Evolutionary conservation across 768 basidiomycete species (phyloP), one percentile per base, ranked within the genome.

Genomic region (Botryobasidium botryosum): DNA sequence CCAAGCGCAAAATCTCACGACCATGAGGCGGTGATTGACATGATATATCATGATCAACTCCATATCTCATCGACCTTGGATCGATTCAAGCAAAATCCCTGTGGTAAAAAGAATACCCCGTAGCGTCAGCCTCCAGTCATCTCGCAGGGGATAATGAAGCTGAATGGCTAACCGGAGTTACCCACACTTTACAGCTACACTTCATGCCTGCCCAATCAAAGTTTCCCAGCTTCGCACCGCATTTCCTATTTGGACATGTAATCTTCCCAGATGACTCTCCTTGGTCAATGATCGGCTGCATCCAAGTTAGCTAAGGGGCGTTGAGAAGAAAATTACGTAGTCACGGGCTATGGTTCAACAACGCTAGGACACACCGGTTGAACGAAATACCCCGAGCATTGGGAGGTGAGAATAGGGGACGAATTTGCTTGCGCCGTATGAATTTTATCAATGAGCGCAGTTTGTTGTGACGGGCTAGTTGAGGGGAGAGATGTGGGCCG

Each of bases 201-300:
- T 79, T 74, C 24, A 85, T 75, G 0, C 92, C 92, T 3, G 90
- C 87, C 92, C 92, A 99, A 57, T 92, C 90, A 53, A 78, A 97
- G 58, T 84, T 94, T 2, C 92, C 92, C 15, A 99, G 68, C 64
- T 99, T 99, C 21, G 74, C 77, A 2, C 71, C 70, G 54, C 92
- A 99, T 55, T 84, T 88, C 55, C 76, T 70, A 59, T 91, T 91
- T 3, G 92, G 92, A 54, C 92, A 99, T 0, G 72, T 47, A 52
- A 99, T 82, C 68, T 90, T 94, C 15, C 92, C 92, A 0, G 77
- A 72, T 27, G 90, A 63, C 35, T 76, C 69, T 0, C 87, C 91
- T n/a, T 64, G 60, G 27, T 74, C 68, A 6, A 94, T 63, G 53
- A 79, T 71, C 5, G 77, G 69, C 40, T 87, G 77, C 92, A 99